A percentile compares a stretch with the other conserved stretches of the same genome.
phyloP scores from a whole-genome alignment of 371 early-diverging fungal species.

The Apophysomyces variabilis region DNA sequence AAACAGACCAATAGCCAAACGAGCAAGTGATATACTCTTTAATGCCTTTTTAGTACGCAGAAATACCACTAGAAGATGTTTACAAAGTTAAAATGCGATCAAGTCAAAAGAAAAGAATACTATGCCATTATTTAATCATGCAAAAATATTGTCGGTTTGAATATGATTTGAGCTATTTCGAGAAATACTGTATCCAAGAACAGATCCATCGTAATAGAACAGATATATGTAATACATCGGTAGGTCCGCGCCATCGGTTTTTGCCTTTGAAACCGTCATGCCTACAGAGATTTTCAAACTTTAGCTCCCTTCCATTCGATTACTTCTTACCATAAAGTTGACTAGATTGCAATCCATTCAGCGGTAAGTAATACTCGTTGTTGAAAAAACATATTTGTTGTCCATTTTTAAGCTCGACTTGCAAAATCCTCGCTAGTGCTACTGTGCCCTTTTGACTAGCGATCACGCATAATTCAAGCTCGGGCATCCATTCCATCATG shows the following conservation, averaged over 20 bases:
- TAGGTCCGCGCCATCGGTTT: conserved; percentile 24
- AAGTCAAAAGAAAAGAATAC: neutral
- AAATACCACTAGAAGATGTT: no score
- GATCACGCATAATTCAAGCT: conserved; percentile 40
- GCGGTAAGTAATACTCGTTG: conserved; percentile 43
- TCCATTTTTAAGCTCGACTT: conserved; percentile 36
- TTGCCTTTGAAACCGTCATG: conserved; percentile 35
- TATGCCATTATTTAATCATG: neutral
- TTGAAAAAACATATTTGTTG: conserved; percentile 42
- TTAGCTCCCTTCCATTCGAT: neutral
- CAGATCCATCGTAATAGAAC: conserved; percentile 43
- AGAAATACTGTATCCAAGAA: conserved; percentile 39
- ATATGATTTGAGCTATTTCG: conserved; percentile 18
- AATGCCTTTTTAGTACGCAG: no score
- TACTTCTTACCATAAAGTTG: conserved; percentile 46
- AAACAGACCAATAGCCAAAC: no score
- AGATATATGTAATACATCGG: conserved; percentile 36
- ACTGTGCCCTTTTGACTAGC: conserved; percentile 56
- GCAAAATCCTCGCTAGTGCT: conserved; percentile 42
- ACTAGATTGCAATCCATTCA: conserved; percentile 28
- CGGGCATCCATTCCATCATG: conserved; percentile 53
- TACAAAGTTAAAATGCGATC: neutral
- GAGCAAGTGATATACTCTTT: no score
- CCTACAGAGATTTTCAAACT: conserved; percentile 17
- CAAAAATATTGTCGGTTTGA: conserved; percentile 1